Evolutionary conservation across 2,329 filamentous ascomycete species (phyloP).

Genomic region (Fusarium burgessii): DNA sequence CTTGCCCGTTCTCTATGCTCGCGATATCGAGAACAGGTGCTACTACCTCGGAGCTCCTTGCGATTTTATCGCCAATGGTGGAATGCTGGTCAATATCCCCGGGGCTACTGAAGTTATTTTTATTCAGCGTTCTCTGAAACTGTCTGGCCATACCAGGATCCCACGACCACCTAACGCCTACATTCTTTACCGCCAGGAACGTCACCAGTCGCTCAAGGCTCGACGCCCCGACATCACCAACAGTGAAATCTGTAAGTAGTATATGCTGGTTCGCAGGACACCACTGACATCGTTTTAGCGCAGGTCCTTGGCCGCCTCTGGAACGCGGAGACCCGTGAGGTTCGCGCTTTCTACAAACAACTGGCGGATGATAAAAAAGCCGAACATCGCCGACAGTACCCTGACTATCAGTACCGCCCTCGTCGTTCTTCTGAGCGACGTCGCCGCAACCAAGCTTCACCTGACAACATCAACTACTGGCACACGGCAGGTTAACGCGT

Average conservation of each 20-base stretch:
- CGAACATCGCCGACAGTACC: slow-evolving; percentile 48
- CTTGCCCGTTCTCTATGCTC: slow-evolving; percentile 44
- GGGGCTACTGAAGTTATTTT: slow-evolving; percentile 39
- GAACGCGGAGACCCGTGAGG: slow-evolving; percentile 50
- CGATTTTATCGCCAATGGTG: slow-evolving; percentile 38
- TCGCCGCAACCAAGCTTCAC: slow-evolving; percentile 20
- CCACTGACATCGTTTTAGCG: slow-evolving; percentile 47
- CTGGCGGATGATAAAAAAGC: slow-evolving; percentile 50
- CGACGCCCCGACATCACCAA: slow-evolving; percentile 53
- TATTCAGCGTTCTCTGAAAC: background rate
- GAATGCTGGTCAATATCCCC: slow-evolving; percentile 33
- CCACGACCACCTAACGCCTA: slow-evolving; percentile 57
- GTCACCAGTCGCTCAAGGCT: slow-evolving; percentile 51
- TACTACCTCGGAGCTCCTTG: slow-evolving; percentile 46
- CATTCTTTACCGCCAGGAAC: slow-evolving; percentile 57
- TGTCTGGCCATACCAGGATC: slow-evolving; percentile 38
- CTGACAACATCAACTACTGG: background rate
- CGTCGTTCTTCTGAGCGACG: slow-evolving; percentile 42
- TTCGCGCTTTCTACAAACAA: slow-evolving; percentile 49
- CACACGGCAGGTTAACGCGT: background rate
- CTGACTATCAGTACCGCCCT: slow-evolving; percentile 54
- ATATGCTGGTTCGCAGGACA: background rate
- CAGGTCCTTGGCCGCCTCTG: slow-evolving; percentile 54
- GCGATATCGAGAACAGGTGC: slow-evolving; percentile 43
- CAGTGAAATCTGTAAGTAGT: slow-evolving; percentile 57